These are phyloP conservation scores for Quaeritorhiza haematococci DNA, from an alignment of 371 early-diverging fungal genomes.

Conservation along the genomic window DNA sequence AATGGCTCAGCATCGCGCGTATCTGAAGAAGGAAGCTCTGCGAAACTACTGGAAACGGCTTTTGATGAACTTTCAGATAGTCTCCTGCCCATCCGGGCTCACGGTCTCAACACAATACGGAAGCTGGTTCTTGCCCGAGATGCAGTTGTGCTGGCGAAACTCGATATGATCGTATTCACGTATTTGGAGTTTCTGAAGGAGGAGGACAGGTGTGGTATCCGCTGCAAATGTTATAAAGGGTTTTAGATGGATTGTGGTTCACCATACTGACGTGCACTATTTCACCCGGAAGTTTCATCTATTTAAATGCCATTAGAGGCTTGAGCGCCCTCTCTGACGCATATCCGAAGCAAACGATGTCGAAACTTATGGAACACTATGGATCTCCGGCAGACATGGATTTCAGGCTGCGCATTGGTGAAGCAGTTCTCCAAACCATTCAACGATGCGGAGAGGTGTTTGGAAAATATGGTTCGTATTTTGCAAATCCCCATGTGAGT, in stretches of 20 bases:
- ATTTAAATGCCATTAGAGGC: constrained; percentile 84
- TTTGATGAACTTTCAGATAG: no score
- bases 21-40: no score
- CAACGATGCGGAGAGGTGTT: constrained; percentile 73
- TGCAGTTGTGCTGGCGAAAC: constrained; percentile 48
- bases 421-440: constrained; percentile 80
- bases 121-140: constrained; percentile 67
- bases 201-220: constrained; percentile 59
- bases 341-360: constrained; percentile 64
- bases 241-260: background rate
- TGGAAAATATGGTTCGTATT: constrained; percentile 58
- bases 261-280: background rate
- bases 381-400: constrained; percentile 48
- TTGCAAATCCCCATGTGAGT: constrained; percentile 6
- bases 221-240: background rate
- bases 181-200: constrained; percentile 72
- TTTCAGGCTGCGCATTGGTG: constrained; percentile 76
- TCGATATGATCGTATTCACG: constrained; percentile 62
- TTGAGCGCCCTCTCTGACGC: constrained; percentile 74
- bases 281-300: constrained; percentile 61
- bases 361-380: constrained; percentile 63
- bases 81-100: constrained; percentile 86
- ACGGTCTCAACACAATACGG: constrained; percentile 74
- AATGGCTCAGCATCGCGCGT: no score
- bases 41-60: no score